phyloP scores from a whole-genome alignment of 768 basidiomycete species.

The Lepiota brunneoincarnata region DNA sequence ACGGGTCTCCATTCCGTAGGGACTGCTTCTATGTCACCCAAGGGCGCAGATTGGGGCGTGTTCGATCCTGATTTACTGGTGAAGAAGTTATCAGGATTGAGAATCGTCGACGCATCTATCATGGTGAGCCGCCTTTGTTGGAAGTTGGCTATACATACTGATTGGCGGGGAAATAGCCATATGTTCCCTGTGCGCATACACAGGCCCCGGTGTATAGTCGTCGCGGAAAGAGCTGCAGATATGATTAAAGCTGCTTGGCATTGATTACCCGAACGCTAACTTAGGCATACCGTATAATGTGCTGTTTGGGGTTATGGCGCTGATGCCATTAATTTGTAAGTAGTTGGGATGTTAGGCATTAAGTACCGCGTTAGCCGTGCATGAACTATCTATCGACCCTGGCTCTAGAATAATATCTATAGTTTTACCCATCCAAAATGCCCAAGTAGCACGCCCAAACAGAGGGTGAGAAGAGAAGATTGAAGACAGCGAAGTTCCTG shows the following conservation, averaged over 20 bases:
- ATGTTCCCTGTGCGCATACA: conserved; percentile 15
- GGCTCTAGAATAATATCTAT: too few relatives aligned
- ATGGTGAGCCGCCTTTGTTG: conserved; percentile 20
- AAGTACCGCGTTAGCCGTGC: too few relatives aligned
- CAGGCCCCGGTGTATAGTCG: conserved; percentile 14
- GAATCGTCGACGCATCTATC: conserved; percentile 37
- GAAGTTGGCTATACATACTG: background rate
- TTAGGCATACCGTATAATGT: too few relatives aligned
- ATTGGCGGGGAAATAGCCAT: conserved; percentile 7
- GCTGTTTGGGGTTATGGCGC: too few relatives aligned
- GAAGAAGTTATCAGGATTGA: conserved; percentile 30
- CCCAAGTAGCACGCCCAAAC: too few relatives aligned
- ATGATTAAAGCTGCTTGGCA: conserved; percentile 13
- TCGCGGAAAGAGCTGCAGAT: conserved; percentile 16
- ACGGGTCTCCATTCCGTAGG: conserved; percentile 30
- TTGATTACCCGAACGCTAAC: background rate
- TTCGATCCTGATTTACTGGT: conserved; percentile 36
- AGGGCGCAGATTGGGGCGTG: conserved; percentile 27
- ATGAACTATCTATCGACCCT: too few relatives aligned
- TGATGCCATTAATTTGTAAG: too few relatives aligned
- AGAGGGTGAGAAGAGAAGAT: too few relatives aligned
- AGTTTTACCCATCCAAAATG: too few relatives aligned
- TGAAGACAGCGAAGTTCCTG: too few relatives aligned
- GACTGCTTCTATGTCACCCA: conserved; percentile 29
- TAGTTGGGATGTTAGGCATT: too few relatives aligned